A percentile compares a stretch with the other conserved stretches of the same genome.
Conservation (phyloP, 305 asterid species). For the Fraxinus dipetala region DNA sequence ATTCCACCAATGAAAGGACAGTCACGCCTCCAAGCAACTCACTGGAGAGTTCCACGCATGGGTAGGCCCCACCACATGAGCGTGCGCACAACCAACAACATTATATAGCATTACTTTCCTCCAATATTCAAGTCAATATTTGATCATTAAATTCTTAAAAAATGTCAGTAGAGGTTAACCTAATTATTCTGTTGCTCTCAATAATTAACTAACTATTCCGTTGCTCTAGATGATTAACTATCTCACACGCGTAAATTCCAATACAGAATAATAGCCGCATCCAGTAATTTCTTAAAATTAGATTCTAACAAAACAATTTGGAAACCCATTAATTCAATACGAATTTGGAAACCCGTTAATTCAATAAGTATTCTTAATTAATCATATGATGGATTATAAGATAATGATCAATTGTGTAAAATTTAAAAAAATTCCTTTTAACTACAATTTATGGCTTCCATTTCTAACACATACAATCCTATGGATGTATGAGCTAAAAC, state of each 20-base stretch:
- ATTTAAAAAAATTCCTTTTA: background rate
- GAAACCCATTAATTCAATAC: background rate
- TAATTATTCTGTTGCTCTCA: conserved; percentile 10
- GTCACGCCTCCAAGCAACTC: background rate
- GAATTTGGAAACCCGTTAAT: background rate
- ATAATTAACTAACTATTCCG: background rate
- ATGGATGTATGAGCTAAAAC: background rate
- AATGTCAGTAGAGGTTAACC: background rate
- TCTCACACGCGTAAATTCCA: background rate
- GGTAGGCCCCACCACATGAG: background rate
- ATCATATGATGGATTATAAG: background rate
- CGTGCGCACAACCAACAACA: background rate
- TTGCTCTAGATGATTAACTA: conserved; percentile 8
- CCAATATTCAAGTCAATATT: background rate
- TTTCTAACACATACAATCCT: background rate
- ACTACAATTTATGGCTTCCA: background rate
- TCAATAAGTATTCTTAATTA: background rate
- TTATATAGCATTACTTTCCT: background rate
- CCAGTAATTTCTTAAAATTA: background rate
- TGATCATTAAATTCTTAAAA: background rate
- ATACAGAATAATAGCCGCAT: background rate
- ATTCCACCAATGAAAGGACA: background rate
- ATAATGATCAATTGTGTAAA: conserved; percentile 9
- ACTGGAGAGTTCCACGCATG: background rate
- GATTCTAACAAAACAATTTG: background rate